These are phyloP conservation scores for Boletus insuetus DNA, from an alignment of 768 basidiomycete species.

Conservation along the genomic window DNA sequence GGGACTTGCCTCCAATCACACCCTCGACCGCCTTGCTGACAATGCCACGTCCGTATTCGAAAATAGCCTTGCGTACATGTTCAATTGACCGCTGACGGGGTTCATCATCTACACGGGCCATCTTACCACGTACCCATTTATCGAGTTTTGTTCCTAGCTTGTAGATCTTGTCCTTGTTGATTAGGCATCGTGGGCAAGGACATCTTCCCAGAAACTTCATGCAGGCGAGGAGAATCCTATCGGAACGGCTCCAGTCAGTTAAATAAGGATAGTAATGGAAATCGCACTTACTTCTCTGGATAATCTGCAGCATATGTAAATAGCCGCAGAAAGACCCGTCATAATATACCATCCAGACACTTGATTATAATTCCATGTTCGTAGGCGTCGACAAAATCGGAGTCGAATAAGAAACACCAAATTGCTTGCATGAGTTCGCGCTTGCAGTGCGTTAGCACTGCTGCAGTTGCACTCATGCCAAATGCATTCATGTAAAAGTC, in stretches of 20 bases:
- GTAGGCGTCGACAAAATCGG: slow-evolving; percentile 25
- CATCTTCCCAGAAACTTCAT: slow-evolving; percentile 18
- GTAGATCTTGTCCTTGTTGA: neutral
- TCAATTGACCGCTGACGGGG: neutral
- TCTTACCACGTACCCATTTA: neutral
- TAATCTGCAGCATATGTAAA: slow-evolving; percentile 31
- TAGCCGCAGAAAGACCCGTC: slow-evolving; percentile 17
- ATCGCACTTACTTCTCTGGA: slow-evolving; percentile 37
- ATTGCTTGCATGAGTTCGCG: slow-evolving; percentile 26
- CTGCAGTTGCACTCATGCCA: neutral
- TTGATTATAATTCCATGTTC: slow-evolving; percentile 17
- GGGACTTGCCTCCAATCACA: neutral
- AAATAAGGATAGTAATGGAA: neutral
- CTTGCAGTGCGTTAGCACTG: slow-evolving; percentile 10
- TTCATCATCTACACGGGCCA: neutral
- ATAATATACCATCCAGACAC: slow-evolving; percentile 18
- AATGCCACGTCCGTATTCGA: neutral
- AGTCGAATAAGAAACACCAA: slow-evolving; percentile 21
- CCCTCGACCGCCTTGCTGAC: neutral
- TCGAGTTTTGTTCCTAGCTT: neutral
- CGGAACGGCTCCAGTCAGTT: neutral
- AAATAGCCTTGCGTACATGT: neutral
- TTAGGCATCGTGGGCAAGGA: slow-evolving; percentile 22
- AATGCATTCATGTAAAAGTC: neutral
- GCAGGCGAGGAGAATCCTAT: neutral